Base-by-base conservation (phyloP, 345 rosid species). In the Aquilaria yunnanensis region DNA sequence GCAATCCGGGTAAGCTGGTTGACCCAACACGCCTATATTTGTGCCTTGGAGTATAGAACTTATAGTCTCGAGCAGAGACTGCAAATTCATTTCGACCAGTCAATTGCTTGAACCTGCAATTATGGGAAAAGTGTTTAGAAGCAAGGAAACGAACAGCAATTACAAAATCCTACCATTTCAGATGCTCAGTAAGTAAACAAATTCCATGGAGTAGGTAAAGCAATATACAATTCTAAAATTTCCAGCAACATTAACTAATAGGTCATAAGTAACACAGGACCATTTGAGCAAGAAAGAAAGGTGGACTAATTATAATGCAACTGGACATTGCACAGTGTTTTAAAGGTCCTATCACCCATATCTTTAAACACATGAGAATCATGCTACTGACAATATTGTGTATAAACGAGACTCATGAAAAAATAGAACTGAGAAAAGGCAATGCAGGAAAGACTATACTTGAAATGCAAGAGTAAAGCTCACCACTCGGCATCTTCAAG, bases 41-140 rank as follows among this genome's bases (percentile, higher is more conserved):
- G 77, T 86, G 98, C 77, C 98, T 77, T 31, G 98, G 97, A 71
- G 90, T 81, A 69, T 93, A 90, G 65, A 86, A 93, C 72, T 90
- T 90, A 69, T 86, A 90, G 72, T 90, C 97, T 68, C 63, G 78
- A 51, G 90, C 80, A 46, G 89, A 83, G 62, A 93, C 60, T 31
- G 87, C 80, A 48, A 93, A 92, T 68, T 93, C 97, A 85, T 52
- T 75, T 47, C 96, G 80, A 61, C 96, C 97, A 37, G 97, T 90
- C 71, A 93, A 52, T 61, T 94, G 73, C 71, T 82, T 86, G 71
- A 93, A 90, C 98, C 97, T 87, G 78, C 23, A 65, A 46, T 10
- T 34, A 68, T 69, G 61, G 70, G 61, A 68, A 66, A 64, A 50
- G 59, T 54, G 60, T 54, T 74, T 59, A 68, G 60, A 49, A 41